Base-by-base conservation (phyloP, 176 grass and related monocot genomes). In the Chrysopogon serrulatus region DNA sequence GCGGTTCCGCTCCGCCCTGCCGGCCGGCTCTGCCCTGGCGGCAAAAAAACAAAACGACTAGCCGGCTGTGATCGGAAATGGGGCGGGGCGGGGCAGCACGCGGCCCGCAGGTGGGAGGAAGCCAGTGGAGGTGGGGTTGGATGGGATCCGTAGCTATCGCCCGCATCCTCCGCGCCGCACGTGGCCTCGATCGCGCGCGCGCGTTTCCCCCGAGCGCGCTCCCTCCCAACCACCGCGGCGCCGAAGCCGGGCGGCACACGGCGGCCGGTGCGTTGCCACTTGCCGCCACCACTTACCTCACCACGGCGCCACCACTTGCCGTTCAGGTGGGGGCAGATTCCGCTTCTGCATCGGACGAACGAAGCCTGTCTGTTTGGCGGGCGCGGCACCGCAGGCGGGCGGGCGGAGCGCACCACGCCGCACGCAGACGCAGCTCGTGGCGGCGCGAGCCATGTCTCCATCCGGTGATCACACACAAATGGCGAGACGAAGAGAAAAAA, bases 161-260 rank as follows among this genome's bases (percentile, higher is more conserved):
- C 79, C 64, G 45, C 65, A 21, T 39, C 32, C 23, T 54, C 65
- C 65, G 65, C 65, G 32, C 40, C 28, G 68, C 87, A 82, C 81
- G 73, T 90, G 79, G 66, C 84, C 18, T 80, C 31, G 78, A 80
- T 66, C 79, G 74, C 41, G 48, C 67, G 60, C 88, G 78, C 44
- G 42, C 56, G 37, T 6, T 61, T 12, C 57, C 57, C 32, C 5
- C 21, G 10, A 27, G n/a, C 10, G 56, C 39, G 39, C 39, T 3
- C 9, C 62, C 28, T n/a, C 73, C 71, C 72, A 82, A 61, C 86
- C 1, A 54, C 71, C 83, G 26, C 87, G 75, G 68, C 81, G 44
- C 54, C 31, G 31, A 30, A 63, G 9, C 43, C 74, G 65, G 74
- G 10, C 54, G 53, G 26, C 54, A 57, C 53, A 41, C 56, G 41